These are phyloP conservation scores for Globisporangium viniferum DNA, from an alignment of 352 stramenopile species.

Conservation along the genomic window DNA sequence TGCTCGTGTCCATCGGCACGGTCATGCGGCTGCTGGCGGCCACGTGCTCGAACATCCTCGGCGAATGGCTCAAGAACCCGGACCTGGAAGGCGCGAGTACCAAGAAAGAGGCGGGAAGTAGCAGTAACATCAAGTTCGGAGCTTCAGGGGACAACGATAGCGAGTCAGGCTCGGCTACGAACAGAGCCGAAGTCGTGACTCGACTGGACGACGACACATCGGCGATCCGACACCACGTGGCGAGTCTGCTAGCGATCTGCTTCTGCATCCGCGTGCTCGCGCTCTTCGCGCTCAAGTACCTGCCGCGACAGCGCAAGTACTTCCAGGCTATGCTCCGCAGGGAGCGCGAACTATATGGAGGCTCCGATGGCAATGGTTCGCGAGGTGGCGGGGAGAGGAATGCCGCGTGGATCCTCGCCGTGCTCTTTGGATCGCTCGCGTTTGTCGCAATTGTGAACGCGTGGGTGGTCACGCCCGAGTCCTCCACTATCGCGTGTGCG, in stretches of 20 bases:
- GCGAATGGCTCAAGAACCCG: constrained; percentile 34
- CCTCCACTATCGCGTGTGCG: background rate
- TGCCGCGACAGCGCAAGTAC: constrained; percentile 46
- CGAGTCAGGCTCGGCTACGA: background rate
- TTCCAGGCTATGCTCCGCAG: constrained; percentile 22
- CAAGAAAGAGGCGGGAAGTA: constrained; percentile 9
- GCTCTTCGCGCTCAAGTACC: constrained; percentile 33
- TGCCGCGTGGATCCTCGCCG: background rate
- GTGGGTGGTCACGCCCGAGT: background rate
- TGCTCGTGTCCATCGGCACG: constrained; percentile 48
- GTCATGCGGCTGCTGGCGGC: constrained; percentile 49
- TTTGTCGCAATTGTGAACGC: constrained; percentile 8
- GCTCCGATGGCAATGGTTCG: background rate
- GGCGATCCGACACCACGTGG: constrained; percentile 22
- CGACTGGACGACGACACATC: constrained; percentile 6
- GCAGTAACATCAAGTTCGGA: constrained; percentile 1
- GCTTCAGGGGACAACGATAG: background rate
- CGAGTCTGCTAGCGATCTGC: constrained; percentile 35
- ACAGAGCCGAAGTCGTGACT: background rate
- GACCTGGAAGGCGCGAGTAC: constrained; percentile 4
- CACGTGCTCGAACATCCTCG: constrained; percentile 39
- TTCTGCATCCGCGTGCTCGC: constrained; percentile 40
- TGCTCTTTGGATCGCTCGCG: constrained; percentile 2
- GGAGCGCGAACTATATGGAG: background rate
- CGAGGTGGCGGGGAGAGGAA: background rate